These are phyloP conservation scores for Hibiscus trionum DNA, from an alignment of 345 rosid species.

Conservation along the genomic window DNA sequence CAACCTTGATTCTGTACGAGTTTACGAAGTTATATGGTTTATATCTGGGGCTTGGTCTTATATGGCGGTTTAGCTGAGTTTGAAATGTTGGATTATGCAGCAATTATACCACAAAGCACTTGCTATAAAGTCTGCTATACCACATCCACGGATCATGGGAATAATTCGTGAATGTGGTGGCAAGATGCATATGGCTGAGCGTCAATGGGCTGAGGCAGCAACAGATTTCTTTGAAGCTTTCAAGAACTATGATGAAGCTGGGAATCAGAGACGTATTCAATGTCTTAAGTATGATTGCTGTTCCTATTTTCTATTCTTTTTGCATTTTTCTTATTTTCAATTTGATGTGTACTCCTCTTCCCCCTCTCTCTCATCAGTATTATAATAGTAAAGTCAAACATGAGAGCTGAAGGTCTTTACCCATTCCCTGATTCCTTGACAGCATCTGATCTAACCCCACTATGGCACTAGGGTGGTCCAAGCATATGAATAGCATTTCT, in stretches of 20 bases:
- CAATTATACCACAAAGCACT: slow-evolving; percentile 97
- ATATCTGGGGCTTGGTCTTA: slow-evolving; percentile 2
- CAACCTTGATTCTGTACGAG: not conserved
- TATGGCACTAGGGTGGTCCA: not conserved
- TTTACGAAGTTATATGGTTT: not conserved
- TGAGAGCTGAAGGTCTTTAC: not conserved
- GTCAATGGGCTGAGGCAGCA: slow-evolving; percentile 97
- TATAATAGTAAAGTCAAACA: not conserved
- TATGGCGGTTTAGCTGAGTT: slow-evolving; percentile 6
- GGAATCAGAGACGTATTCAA: slow-evolving; percentile 95
- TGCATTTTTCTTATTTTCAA: not conserved
- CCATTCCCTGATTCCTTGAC: not conserved
- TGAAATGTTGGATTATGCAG: slow-evolving; percentile 39
- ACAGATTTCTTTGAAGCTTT: slow-evolving; percentile 99
- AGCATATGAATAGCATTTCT: not conserved
- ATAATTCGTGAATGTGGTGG: slow-evolving; percentile 99
- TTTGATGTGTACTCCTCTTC: not conserved
- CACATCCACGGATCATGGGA: slow-evolving; percentile 99
- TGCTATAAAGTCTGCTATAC: slow-evolving; percentile 98
- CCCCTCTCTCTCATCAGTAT: not conserved
- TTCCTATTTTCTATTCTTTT: slow-evolving; percentile 10
- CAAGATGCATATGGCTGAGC: slow-evolving; percentile 99
- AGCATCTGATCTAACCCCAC: not conserved
- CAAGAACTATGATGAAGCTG: slow-evolving; percentile 99
- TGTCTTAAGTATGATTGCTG: slow-evolving; percentile 73